Evolutionary conservation across 2,329 filamentous ascomycete species (phyloP).

Genomic region (Arachnopeziza araneosa): DNA sequence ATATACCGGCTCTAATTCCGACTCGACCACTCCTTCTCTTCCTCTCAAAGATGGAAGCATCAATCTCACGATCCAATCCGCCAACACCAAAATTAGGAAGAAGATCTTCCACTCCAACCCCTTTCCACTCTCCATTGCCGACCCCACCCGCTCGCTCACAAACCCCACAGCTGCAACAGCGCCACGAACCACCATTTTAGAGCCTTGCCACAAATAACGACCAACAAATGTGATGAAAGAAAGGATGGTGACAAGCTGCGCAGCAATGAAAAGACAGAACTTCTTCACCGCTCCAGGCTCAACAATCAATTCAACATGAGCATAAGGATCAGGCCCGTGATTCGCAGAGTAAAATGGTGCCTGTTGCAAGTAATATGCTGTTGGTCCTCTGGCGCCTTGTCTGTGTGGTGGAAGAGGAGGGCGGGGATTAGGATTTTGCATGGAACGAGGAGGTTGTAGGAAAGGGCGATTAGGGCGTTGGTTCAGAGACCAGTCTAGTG

Average conservation of each 20-base stretch:
- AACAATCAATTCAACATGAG: no score
- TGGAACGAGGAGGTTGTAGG: neutral
- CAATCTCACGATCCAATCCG: neutral
- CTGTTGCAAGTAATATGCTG: constrained; percentile 1
- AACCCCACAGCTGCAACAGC: no score
- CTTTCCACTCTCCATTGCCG: neutral
- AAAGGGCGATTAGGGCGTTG: neutral
- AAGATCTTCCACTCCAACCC: neutral
- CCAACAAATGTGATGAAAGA: no score
- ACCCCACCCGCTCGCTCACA: neutral
- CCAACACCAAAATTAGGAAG: neutral
- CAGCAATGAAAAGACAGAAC: neutral
- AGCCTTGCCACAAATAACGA: no score
- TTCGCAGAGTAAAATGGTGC: neutral
- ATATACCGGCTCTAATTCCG: neutral
- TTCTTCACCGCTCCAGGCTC: neutral
- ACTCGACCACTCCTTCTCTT: neutral
- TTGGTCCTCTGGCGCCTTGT: no score
- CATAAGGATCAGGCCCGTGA: neutral
- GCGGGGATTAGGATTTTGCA: neutral
- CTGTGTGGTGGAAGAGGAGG: neutral
- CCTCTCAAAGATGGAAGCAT: neutral
- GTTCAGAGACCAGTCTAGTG: neutral
- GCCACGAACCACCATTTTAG: no score
- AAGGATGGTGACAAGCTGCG: neutral